These are phyloP conservation scores for Lasiodiplodia citricola DNA, from an alignment of 2,329 filamentous ascomycete species.

Conservation along the genomic window DNA sequence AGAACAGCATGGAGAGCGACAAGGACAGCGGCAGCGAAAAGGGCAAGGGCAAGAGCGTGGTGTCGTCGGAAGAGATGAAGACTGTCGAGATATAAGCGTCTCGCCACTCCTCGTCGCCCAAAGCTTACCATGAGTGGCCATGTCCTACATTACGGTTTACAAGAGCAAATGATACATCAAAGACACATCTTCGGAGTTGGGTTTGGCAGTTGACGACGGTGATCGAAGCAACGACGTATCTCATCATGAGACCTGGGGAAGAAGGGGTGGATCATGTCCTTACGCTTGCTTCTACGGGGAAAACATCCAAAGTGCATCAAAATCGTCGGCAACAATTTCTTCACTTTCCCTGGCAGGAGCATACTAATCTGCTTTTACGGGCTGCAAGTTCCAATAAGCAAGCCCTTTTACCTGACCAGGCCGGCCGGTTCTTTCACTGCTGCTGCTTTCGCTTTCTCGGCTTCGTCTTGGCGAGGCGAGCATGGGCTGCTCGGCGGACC, in stretches of 20 bases:
- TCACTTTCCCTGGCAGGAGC: slow-evolving; percentile 8
- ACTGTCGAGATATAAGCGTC: slow-evolving; percentile 52
- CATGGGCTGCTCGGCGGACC: slow-evolving; percentile 5
- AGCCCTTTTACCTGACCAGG: not conserved
- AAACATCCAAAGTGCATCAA: slow-evolving; percentile 13
- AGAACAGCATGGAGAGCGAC: slow-evolving; percentile 44
- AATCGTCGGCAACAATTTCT: slow-evolving; percentile 20
- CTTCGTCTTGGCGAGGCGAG: not conserved
- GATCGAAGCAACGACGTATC: slow-evolving; percentile 19
- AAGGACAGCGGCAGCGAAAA: slow-evolving; percentile 42
- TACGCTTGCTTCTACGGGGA: slow-evolving; percentile 12
- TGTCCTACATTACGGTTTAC: slow-evolving; percentile 22
- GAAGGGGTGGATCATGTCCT: slow-evolving; percentile 14
- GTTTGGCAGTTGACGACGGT: slow-evolving; percentile 18
- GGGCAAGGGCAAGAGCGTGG: slow-evolving; percentile 31
- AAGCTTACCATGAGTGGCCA: not conserved
- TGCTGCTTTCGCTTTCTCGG: slow-evolving; percentile 18
- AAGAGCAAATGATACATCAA: slow-evolving; percentile 25
- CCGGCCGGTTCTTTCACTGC: slow-evolving; percentile 10
- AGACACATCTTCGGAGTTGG: slow-evolving; percentile 25
- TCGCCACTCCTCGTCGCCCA: not conserved
- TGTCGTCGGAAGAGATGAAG: slow-evolving; percentile 50
- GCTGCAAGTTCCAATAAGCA: slow-evolving; percentile 6
- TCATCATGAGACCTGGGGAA: slow-evolving; percentile 17
- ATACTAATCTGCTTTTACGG: not conserved